Conservation (phyloP, 192 early-diverging fungal genomes). For the Coemansia sp. region DNA sequence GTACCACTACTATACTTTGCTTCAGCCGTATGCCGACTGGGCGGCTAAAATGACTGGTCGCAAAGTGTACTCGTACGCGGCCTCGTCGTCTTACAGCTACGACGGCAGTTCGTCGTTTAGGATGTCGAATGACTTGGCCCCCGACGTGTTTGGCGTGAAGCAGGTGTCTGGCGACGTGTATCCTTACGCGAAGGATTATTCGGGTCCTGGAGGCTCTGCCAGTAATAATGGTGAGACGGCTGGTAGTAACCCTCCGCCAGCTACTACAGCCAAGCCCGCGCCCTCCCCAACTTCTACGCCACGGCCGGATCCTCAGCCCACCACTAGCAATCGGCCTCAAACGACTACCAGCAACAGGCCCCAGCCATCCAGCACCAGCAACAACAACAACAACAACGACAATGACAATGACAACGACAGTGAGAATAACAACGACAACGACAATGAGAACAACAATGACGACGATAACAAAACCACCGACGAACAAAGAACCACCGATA, state of each 20-base stretch:
- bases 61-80: slow-evolving; percentile 18
- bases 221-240: slow-evolving; percentile 12
- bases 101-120: slow-evolving; percentile 13
- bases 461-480: not conserved
- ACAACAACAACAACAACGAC: not conserved
- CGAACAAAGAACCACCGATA: not conserved
- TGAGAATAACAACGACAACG: not conserved
- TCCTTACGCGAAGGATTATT: slow-evolving; percentile 24
- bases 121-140: slow-evolving; percentile 15
- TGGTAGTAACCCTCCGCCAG: not conserved
- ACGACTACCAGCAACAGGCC: not conserved
- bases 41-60: slow-evolving; percentile 22
- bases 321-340: not conserved
- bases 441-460: not conserved
- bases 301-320: not conserved
- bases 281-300: not conserved
- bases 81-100: slow-evolving; percentile 16
- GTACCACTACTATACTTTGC: slow-evolving; percentile 41
- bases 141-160: slow-evolving; percentile 23
- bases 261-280: not conserved
- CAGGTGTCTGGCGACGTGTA: slow-evolving; percentile 36
- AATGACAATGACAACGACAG: not conserved
- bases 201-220: slow-evolving; percentile 14
- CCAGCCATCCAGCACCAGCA: not conserved
- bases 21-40: slow-evolving; percentile 41